Conservation (phyloP, 495 filamentous ascomycete genomes). For the Penicillium fimorum region DNA sequence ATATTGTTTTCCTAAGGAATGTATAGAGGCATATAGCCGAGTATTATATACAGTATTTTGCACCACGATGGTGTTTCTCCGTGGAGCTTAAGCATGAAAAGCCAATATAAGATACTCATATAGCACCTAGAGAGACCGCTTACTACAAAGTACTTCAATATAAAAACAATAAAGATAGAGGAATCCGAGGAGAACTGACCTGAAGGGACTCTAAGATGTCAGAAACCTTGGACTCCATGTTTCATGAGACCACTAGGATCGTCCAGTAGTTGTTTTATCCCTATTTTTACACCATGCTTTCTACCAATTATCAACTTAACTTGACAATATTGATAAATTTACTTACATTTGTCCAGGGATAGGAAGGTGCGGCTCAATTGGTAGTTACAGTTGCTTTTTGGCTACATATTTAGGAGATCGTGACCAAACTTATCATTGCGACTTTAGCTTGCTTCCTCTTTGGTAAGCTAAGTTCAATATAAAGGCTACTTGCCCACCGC, state of each 20-base stretch:
- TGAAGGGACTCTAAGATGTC: background rate
- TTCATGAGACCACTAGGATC: background rate
- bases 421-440: background rate
- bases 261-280: background rate
- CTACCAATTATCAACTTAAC: background rate
- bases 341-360: background rate
- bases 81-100: background rate
- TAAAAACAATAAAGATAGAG: background rate
- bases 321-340: background rate
- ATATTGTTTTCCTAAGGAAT: background rate
- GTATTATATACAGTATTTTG: background rate
- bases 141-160: background rate
- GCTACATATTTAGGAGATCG: background rate
- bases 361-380: background rate
- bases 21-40: background rate
- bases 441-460: background rate
- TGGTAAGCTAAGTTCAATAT: background rate
- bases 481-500: conserved; percentile 1
- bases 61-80: background rate
- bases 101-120: background rate
- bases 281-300: background rate
- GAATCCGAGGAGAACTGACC: background rate
- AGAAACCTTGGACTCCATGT: background rate
- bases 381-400: background rate
- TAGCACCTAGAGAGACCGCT: background rate